Evolutionary conservation across 352 stramenopile genomes (phyloP).

Genomic region (Pythium insidiosum): DNA sequence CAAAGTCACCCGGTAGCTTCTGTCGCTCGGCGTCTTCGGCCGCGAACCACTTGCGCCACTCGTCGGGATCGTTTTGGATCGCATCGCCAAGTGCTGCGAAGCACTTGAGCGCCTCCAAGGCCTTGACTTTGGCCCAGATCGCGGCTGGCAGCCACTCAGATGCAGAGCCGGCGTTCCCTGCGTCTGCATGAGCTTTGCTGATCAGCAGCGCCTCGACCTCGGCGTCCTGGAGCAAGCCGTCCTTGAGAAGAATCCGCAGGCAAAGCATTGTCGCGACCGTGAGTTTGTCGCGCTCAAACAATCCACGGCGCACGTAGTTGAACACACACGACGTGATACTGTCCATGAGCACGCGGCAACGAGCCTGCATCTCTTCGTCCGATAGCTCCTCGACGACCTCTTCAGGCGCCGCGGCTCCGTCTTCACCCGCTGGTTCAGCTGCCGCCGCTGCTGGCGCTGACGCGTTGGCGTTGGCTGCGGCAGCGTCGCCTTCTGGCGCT

Average conservation of each 20-base stretch:
- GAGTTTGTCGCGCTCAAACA: conserved; percentile 95
- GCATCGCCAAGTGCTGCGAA: conserved; percentile 92
- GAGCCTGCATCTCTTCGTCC: conserved; percentile 84
- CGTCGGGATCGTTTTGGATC: conserved; percentile 95
- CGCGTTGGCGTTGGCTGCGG: neutral
- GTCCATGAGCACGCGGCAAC: conserved; percentile 84
- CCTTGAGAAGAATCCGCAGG: conserved; percentile 91
- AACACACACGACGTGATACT: conserved; percentile 94
- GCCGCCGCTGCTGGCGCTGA: too few relatives aligned
- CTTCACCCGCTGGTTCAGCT: conserved; percentile 9
- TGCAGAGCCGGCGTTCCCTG: conserved; percentile 89
- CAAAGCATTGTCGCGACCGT: conserved; percentile 92
- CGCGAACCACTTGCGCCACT: conserved; percentile 96
- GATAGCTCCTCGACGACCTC: conserved; percentile 54
- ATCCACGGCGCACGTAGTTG: conserved; percentile 91
- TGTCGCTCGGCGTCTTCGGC: conserved; percentile 91
- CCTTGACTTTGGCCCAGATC: conserved; percentile 92
- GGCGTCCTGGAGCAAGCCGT: conserved; percentile 65
- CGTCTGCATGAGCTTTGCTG: conserved; percentile 76
- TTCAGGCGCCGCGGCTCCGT: conserved; percentile 9
- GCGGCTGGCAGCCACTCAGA: conserved; percentile 88
- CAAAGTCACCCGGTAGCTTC: conserved; percentile 91
- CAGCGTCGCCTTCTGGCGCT: conserved; percentile 31
- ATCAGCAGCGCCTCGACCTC: conserved; percentile 92
- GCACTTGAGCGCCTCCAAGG: conserved; percentile 86